These are phyloP conservation scores for Aureobasidium uvarum DNA, from an alignment of 2,329 filamentous ascomycete species.

Conservation along the genomic window DNA sequence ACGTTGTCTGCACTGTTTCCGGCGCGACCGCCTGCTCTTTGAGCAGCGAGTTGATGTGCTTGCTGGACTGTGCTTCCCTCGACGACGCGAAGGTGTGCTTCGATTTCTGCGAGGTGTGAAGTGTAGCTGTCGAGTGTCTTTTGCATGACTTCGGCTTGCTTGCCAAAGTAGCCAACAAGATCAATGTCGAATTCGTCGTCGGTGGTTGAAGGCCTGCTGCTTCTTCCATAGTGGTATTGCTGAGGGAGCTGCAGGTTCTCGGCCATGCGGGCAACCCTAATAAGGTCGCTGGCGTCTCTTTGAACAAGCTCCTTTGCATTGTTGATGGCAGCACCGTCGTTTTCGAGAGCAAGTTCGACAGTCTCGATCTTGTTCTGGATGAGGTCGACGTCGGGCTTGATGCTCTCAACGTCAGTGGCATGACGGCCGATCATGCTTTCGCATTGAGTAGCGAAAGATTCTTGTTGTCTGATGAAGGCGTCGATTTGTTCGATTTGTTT, in stretches of 20 bases:
- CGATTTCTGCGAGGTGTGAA: slow-evolving; percentile 48
- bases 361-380: slow-evolving; percentile 61
- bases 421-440: slow-evolving; percentile 64
- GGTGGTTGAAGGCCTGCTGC: slow-evolving; percentile 27
- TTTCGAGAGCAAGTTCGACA: slow-evolving; percentile 61
- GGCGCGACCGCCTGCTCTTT: slow-evolving; percentile 32
- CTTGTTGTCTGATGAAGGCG: slow-evolving; percentile 74
- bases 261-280: slow-evolving; percentile 69
- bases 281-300: slow-evolving; percentile 67
- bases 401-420: slow-evolving; percentile 60
- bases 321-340: slow-evolving; percentile 61
- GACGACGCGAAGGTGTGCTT: slow-evolving; percentile 50
- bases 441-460: slow-evolving; percentile 72
- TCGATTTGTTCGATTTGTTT: slow-evolving; percentile 76
- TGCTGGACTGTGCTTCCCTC: slow-evolving; percentile 47
- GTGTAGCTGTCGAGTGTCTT: slow-evolving; percentile 44
- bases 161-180: slow-evolving; percentile 48
- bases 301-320: slow-evolving; percentile 57
- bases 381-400: slow-evolving; percentile 65
- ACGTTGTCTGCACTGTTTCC: slow-evolving; percentile 41
- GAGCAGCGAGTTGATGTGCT: slow-evolving; percentile 43
- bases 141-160: slow-evolving; percentile 43
- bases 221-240: slow-evolving; percentile 56
- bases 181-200: slow-evolving; percentile 45
- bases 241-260: slow-evolving; percentile 70